Evolutionary conservation across 495 filamentous ascomycete species (phyloP), one percentile per base, ranked within the genome.

Genomic region (Aspergillus bridgeri): DNA sequence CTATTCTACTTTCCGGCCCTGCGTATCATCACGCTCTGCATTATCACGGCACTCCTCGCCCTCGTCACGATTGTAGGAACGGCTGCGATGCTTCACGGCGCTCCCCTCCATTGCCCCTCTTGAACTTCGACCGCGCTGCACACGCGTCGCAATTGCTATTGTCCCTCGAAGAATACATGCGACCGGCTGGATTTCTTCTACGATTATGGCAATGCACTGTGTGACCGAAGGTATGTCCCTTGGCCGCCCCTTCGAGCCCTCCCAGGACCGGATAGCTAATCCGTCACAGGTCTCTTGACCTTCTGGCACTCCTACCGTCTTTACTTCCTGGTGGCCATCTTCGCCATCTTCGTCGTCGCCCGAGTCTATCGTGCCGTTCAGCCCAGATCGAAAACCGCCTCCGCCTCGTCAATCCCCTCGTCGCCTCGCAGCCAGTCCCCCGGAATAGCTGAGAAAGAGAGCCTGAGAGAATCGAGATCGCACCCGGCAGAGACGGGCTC

Each of bases 221-320:
- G 17, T 52, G 29, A 52, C 19, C 8, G 50, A 52, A 52, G 50
- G 50, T 52, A 55, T 51, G 51, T 57, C n/a, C n/a, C n/a, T n/a
- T n/a, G n/a, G n/a, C n/a, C n/a, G n/a, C n/a, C n/a, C n/a, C n/a
- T n/a, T n/a, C n/a, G n/a, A n/a, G n/a, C n/a, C n/a, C n/a, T n/a
- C n/a, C n/a, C n/a, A n/a, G 24, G 23, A 23, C 29, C n/a, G 8
- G 6, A 21, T 25, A 9, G 15, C 9, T 54, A 2, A 27, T 24
- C 8, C 22, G 23, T 38, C 9, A 18, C 15, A 75, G 72, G 66
- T 53, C 50, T 72, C 8, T 48, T 78, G 58, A 61, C 71, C 59
- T 57, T 69, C 44, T 79, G 76, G 76, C 75, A 79, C 60, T 56
- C 63, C 47, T 73, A 73, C 57, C 73, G 76, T 51, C 57, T 75